Base-by-base conservation (phyloP, 2,329 filamentous ascomycete species). In the Alternaria conjuncta region DNA sequence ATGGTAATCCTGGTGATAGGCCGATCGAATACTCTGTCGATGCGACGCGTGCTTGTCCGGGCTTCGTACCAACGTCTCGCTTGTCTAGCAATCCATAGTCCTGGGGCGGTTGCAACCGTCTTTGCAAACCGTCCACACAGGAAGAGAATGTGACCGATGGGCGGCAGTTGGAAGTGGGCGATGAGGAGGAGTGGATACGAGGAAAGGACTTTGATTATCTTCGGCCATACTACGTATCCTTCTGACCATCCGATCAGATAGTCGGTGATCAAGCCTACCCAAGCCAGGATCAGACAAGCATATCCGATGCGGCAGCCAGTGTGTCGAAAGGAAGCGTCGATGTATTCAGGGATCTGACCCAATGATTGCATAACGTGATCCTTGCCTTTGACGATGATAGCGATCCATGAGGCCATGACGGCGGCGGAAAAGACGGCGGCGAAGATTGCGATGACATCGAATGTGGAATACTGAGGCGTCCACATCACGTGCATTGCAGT, bases 11-110 rank as follows among this genome's bases (percentile, higher is more conserved):
- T 12, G 3, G 45, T 25, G 9, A 36, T 4, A 9, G 20, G 44
- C 11, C 51, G 43, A 23, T 60, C 43, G 9, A 49, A 41, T n/a
- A 60, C 32, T 18, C 32, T 46, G 25, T 60, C 56, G 46, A 63
- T 63, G 45, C 51, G 61, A 25, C 41, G 45, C 25, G 32, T 28
- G 25, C 25, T 47, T 20, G 8, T 28, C 9, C 57, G 56, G 20
- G 49, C 20, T 15, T 51, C 23, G 32, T 60, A 59, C 49, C 51
- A 63, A 10, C 45, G 15, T 10, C 28, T 20, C n/a, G 45, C 30
- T 44, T 53, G 55, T 23, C 23, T 20, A 15, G 32, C 46, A 20
- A 26, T 25, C 46, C 59, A 57, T 5, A 26, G 32, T 11, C 3
- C 18, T n/a, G 25, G 8, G 26, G 18, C 44, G 15, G 25, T 23